Evolutionary conservation across 768 basidiomycete species (phyloP), one percentile per base, ranked within the genome.

Genomic region (Tulasnella sp.): DNA sequence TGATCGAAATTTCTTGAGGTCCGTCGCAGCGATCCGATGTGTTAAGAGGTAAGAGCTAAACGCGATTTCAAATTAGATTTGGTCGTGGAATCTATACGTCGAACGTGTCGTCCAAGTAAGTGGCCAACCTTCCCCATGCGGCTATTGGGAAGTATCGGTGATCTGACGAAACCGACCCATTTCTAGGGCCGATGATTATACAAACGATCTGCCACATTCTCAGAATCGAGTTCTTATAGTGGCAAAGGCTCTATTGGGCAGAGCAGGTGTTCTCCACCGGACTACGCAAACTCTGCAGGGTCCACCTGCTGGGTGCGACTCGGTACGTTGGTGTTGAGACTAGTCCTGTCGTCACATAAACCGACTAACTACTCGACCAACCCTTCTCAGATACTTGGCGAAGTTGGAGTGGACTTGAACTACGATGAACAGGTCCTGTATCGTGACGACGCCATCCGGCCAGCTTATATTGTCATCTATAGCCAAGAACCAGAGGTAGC

Each of bases 361-460:
- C 10, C 16, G 35, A 23, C 40, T 42, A 16, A 51, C 23, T 16
- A 20, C 15, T 42, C 29, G 15, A 74, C 5, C 48, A 5, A 48
- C 46, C 9, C 20, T 20, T 32, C 20, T n/a, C 37, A 74, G 73
- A 46, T 74, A 18, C 32, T 74, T 20, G 73, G 73, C 3, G 51
- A 23, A 15, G 73, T 74, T 32, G 73, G 73, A 74, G 46, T 48
- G 44, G n/a, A 74, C 44, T 55, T 74, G 26, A 51, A 48, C 51
- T 74, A 74, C 23, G 73, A 74, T 35, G 73, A 74, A 55, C 73
- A 74, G 37, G 73, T 74, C 39, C 29, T 74, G 18, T 74, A 74
- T 35, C 46, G 73, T 23, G 44, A 74, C 29, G 73, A 74, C 73
- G 73, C 73, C 7, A 74, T 74, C 44, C 73, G 73, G 23, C 73